Percentiles rank a stretch among this genome's conserved stretches.
These are phyloP conservation scores for Picea glauca DNA, from an alignment of 75 land plant genomes.

Conservation along the genomic window DNA sequence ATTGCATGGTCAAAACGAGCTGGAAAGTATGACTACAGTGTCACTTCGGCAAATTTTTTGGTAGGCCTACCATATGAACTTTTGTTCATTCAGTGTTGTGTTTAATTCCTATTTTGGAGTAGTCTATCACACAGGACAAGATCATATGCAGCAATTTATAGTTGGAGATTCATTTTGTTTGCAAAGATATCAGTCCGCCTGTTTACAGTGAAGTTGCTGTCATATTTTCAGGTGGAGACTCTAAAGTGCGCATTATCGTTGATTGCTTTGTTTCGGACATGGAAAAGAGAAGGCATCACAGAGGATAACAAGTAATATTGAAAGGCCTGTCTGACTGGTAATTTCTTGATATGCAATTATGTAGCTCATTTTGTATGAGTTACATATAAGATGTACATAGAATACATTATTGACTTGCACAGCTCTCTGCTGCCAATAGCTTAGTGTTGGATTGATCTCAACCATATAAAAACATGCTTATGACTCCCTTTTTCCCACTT, in stretches of 20 bases:
- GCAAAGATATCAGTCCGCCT: background rate
- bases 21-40: constrained; percentile 85
- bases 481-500: no score
- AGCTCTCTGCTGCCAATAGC: no score
- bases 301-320: constrained; percentile 70
- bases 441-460: no score
- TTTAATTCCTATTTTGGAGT: background rate
- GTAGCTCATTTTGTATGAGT: background rate
- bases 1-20: constrained; percentile 90
- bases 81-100: background rate
- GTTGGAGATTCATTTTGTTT: background rate
- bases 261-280: constrained; percentile 49
- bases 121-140: background rate
- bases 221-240: constrained; percentile 57
- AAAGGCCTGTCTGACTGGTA: constrained; percentile 10
- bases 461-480: no score
- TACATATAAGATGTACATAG: background rate
- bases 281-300: constrained; percentile 78
- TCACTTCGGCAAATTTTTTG: constrained; percentile 78
- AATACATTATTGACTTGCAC: no score
- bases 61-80: constrained; percentile 25
- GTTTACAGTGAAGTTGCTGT: background rate
- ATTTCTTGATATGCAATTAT: background rate
- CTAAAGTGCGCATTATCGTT: constrained; percentile 81
- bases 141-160: background rate